These are phyloP conservation scores for Coemansia sp. DNA, from an alignment of 192 early-diverging fungal species.

Conservation along the genomic window DNA sequence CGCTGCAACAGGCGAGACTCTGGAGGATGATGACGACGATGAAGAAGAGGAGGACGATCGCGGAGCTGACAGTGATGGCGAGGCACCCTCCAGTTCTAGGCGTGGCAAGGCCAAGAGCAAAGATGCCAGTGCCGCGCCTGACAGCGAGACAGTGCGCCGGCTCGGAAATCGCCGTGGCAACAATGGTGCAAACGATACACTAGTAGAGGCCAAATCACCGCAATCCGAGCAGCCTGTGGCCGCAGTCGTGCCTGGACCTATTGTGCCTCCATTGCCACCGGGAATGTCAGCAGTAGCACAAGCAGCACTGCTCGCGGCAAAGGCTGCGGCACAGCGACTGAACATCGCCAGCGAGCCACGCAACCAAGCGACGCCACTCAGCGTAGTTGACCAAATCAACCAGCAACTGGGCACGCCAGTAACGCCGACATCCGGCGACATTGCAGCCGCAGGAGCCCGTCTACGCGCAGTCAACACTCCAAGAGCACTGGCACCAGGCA, in stretches of 20 bases:
- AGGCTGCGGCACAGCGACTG: slow-evolving; percentile 45
- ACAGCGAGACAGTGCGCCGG: slow-evolving; percentile 34
- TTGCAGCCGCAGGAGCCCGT: slow-evolving; percentile 8
- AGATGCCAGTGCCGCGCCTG: slow-evolving; percentile 60
- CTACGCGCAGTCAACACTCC: not conserved
- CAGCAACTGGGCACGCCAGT: slow-evolving; percentile 39
- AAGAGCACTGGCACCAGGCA: not conserved
- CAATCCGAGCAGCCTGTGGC: slow-evolving; percentile 10
- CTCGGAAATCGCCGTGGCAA: slow-evolving; percentile 1
- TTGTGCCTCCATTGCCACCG: slow-evolving; percentile 13
- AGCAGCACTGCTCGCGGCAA: slow-evolving; percentile 45
- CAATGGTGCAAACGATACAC: slow-evolving; percentile 48
- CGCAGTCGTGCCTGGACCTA: not conserved
- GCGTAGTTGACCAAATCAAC: slow-evolving; percentile 54
- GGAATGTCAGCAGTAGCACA: slow-evolving; percentile 44
- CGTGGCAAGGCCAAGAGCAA: slow-evolving; percentile 50
- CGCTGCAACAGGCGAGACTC: slow-evolving; percentile 62
- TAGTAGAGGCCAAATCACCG: slow-evolving; percentile 3
- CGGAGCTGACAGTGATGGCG: slow-evolving; percentile 44
- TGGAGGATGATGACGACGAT: slow-evolving; percentile 65
- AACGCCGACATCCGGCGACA: slow-evolving; percentile 5
- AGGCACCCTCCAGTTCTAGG: not conserved
- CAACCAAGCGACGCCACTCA: slow-evolving; percentile 17
- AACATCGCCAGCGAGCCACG: slow-evolving; percentile 22
- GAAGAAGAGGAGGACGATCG: slow-evolving; percentile 62